A percentile compares a stretch with the other conserved stretches of the same genome.
Conservation (phyloP, 441 rosid species). For the Pelargonium fulgidum region DNA sequence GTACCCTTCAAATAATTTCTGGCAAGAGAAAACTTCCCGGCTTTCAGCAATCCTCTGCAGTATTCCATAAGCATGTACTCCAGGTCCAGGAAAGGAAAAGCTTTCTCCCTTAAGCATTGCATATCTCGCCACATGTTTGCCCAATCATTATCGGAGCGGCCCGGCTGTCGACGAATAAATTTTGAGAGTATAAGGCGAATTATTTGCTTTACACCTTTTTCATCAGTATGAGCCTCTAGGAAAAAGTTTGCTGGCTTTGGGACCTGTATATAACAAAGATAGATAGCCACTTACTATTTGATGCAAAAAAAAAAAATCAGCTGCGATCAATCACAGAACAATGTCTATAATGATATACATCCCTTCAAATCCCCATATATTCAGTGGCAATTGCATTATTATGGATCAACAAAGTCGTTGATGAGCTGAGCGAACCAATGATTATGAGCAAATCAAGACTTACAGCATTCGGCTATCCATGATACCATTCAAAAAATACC, state of each 20-base stretch:
- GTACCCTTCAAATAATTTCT: slow-evolving; percentile 93
- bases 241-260: slow-evolving; percentile 83
- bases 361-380: neutral
- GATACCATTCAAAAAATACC: neutral
- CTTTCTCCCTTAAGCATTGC: slow-evolving; percentile 76
- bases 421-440: neutral
- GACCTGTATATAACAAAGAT: slow-evolving; percentile 46
- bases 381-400: neutral
- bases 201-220: slow-evolving; percentile 85
- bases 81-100: slow-evolving; percentile 80
- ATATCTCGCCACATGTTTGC: slow-evolving; percentile 97
- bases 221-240: slow-evolving; percentile 73
- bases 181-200: slow-evolving; percentile 91
- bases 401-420: neutral
- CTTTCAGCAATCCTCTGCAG: slow-evolving; percentile 94
- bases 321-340: neutral
- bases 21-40: slow-evolving; percentile 95
- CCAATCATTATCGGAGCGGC: slow-evolving; percentile 95
- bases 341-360: neutral
- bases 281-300: slow-evolving; percentile 12
- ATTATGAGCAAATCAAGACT: neutral
- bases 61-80: slow-evolving; percentile 88
- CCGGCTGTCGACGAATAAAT: slow-evolving; percentile 77
- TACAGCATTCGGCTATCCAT: neutral
- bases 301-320: neutral